phyloP scores from a whole-genome alignment of 2,329 filamentous ascomycete genomes.

The Akanthomyces muscarius region DNA sequence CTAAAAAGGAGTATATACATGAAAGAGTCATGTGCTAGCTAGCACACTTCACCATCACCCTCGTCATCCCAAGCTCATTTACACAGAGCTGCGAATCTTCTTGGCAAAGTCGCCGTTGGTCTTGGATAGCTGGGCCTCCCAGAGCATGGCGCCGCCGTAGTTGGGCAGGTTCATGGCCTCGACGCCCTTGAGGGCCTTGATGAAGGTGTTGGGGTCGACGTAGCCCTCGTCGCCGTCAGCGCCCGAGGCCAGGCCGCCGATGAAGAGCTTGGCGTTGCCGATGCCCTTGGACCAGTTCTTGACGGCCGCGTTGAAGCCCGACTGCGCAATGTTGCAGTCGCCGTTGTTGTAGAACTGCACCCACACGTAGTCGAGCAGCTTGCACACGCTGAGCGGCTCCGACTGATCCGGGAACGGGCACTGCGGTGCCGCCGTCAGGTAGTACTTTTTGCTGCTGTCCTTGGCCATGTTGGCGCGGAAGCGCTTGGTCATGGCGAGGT shows the following conservation, averaged over 20 bases:
- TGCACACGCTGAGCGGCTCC: constrained; percentile 31
- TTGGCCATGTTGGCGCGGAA: constrained; percentile 52
- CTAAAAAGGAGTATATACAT: constrained; percentile 11
- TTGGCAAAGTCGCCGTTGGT: constrained; percentile 45
- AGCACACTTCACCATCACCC: too few relatives aligned
- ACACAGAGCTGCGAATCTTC: constrained; percentile 18
- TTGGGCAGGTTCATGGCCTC: constrained; percentile 51
- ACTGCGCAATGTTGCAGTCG: constrained; percentile 50
- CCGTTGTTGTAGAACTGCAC: constrained; percentile 66
- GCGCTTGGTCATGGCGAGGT: constrained; percentile 57
- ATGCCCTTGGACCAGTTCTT: constrained; percentile 62
- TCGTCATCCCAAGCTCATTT: background rate
- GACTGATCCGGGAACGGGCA: constrained; percentile 59
- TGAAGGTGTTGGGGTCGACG: constrained; percentile 39
- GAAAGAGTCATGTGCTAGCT: background rate
- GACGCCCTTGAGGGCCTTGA: constrained; percentile 39
- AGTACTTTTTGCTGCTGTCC: constrained; percentile 46
- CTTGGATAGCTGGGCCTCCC: constrained; percentile 56
- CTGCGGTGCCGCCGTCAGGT: constrained; percentile 61
- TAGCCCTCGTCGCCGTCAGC: constrained; percentile 52
- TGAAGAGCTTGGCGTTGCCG: constrained; percentile 52
- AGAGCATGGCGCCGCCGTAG: constrained; percentile 65
- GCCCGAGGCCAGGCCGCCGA: constrained; percentile 54
- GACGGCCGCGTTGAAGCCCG: constrained; percentile 56
- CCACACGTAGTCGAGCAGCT: constrained; percentile 52